Evolutionary conservation across 1,284 basidiomycete genomes (phyloP), one percentile per base, ranked within the genome.

Genomic region (Pascua guehoae): DNA sequence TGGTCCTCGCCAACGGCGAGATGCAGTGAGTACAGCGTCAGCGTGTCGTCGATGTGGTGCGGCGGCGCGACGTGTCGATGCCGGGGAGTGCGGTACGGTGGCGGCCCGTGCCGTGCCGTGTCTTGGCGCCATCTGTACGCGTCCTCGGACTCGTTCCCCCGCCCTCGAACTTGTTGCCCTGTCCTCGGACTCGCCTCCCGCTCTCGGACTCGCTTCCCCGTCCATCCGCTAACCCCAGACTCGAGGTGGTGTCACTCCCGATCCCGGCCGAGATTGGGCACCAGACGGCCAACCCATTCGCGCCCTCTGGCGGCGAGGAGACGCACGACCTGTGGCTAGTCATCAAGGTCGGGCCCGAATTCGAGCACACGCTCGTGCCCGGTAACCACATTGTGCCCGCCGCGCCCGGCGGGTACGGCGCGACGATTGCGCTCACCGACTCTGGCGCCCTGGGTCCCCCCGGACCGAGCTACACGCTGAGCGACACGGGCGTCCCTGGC

Each of bases 291-390:
- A 78, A 78, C 61, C 76, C 76, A 0, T 78, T 78, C 61, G 56
- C 70, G 10, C 66, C 70, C 5, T 67, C 69, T 24, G 74, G 75
- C 52, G 66, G 65, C 2, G 50, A 63, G n/a, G 72, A 73, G 5
- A 74, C 72, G 5, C 71, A 74, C 57, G 76, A 78, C 62, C 72
- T 75, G 51, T 78, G 74, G 74, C 72, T 78, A 24, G 66, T 77
- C 40, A 43, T 78, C n/a, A 67, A 68, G 47, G 67, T 76, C 17
- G 71, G 70, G 12, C 57, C 67, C 12, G 67, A 69, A 24, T 77
- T 74, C 59, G 75, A 77, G 56, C 65, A 72, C 56, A 68, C 72
- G 15, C 56, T 74, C 16, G 60, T 73, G 8, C 75, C 75, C 1
- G 65, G 56, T 12, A 65, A 71, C 51, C 40, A 57, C 18, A 58